Conservation (phyloP, 1,284 basidiomycete genomes). For the Ganoderma leucocontextum region DNA sequence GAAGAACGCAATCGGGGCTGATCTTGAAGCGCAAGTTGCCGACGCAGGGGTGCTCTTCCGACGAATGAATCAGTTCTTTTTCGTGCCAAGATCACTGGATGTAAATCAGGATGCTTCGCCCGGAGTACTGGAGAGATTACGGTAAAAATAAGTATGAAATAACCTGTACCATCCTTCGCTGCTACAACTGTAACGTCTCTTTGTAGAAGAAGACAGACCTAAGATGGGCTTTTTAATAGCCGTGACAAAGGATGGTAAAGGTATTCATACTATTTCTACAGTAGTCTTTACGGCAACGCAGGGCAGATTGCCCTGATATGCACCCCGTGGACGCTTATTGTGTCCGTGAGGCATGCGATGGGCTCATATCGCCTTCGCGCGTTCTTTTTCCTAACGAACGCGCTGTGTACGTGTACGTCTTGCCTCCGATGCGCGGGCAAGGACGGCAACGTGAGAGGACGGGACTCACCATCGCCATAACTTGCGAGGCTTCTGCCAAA, state of each 20-base stretch:
- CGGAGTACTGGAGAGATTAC: too few species aligned
- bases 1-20: slow-evolving; percentile 9
- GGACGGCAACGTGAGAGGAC: slow-evolving; percentile 4
- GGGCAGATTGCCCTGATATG: too few species aligned
- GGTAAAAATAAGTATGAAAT: too few species aligned
- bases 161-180: too few species aligned
- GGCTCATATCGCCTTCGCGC: background rate
- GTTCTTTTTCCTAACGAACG: background rate
- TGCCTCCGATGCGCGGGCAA: background rate
- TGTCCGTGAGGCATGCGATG: background rate
- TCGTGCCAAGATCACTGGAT: background rate
- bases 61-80: background rate
- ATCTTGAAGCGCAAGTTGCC: slow-evolving; percentile 6
- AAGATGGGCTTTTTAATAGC: too few species aligned
- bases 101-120: too few species aligned
- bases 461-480: background rate
- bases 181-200: too few species aligned
- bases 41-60: background rate
- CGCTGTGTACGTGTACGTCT: background rate
- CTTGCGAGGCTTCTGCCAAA: slow-evolving; percentile 1
- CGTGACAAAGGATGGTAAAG: too few species aligned
- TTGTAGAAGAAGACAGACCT: too few species aligned
- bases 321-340: background rate
- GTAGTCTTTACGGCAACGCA: too few species aligned
- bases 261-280: too few species aligned